Percentiles rank a stretch among this genome's conserved stretches.
Evolutionary conservation across 768 basidiomycete species (phyloP).

Genomic region (Favolaschia claudopus): DNA sequence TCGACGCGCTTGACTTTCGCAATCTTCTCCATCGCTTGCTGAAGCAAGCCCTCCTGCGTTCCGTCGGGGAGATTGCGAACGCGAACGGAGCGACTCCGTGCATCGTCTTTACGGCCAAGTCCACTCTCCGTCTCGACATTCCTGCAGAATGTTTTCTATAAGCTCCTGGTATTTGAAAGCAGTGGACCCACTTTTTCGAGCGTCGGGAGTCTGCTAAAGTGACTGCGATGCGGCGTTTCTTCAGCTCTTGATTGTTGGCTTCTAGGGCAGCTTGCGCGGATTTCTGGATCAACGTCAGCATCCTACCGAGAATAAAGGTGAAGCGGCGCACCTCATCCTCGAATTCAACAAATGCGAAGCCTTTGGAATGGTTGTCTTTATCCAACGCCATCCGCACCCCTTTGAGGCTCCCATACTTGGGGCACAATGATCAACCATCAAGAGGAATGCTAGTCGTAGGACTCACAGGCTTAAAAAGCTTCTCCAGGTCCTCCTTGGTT

Average conservation of each 20-base stretch:
- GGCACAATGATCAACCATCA: not conserved
- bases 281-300: slow-evolving; percentile 48
- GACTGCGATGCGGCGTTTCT: slow-evolving; percentile 89
- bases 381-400: slow-evolving; percentile 83
- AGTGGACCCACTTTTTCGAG: slow-evolving; percentile 44
- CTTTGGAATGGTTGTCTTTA: slow-evolving; percentile 73
- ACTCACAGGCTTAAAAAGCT: slow-evolving; percentile 79
- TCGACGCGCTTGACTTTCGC: slow-evolving; percentile 76
- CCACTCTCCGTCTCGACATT: slow-evolving; percentile 60
- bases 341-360: slow-evolving; percentile 94
- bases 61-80: slow-evolving; percentile 76
- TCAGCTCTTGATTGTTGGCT: slow-evolving; percentile 88
- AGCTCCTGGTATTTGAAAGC: slow-evolving; percentile 1
- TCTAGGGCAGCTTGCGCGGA: slow-evolving; percentile 75
- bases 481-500: slow-evolving; percentile 78
- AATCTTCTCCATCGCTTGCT: slow-evolving; percentile 87
- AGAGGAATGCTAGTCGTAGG: not conserved
- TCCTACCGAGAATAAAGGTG: not conserved
- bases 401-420: slow-evolving; percentile 83
- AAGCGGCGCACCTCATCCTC: slow-evolving; percentile 71
- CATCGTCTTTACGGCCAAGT: slow-evolving; percentile 60
- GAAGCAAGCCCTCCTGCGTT: slow-evolving; percentile 90
- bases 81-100: slow-evolving; percentile 75
- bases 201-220: slow-evolving; percentile 83
- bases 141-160: slow-evolving; percentile 34